Conservation (phyloP, 2,329 filamentous ascomycete genomes). For the Calonectria henricotiae region DNA sequence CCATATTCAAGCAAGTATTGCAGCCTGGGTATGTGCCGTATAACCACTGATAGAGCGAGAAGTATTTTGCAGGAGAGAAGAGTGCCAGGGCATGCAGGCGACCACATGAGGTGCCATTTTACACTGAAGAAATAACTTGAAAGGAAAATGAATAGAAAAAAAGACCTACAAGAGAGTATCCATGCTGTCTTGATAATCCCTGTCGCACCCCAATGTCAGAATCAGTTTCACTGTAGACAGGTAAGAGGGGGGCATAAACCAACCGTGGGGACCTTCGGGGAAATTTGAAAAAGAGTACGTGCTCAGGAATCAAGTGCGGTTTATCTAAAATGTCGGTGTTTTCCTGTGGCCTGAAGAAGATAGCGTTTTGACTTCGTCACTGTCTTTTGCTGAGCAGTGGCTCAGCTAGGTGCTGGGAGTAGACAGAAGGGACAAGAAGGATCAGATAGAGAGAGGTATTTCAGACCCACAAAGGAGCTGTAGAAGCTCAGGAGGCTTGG, state of each 20-base stretch:
- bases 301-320: slow-evolving; percentile 4
- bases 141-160: slow-evolving; percentile 13
- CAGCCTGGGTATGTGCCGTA: neutral
- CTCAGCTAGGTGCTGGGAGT: slow-evolving; percentile 2
- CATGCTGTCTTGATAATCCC: slow-evolving; percentile 60
- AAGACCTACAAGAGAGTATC: slow-evolving; percentile 75
- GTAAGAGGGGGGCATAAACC: slow-evolving; percentile 3
- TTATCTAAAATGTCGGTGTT: slow-evolving; percentile 29
- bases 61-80: neutral
- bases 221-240: slow-evolving; percentile 1
- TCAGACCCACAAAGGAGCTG: neutral
- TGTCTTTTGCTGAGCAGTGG: slow-evolving; percentile 8
- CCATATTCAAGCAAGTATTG: slow-evolving; percentile 2
- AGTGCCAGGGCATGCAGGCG: neutral
- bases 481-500: slow-evolving; percentile 20
- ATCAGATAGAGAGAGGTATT: neutral
- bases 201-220: slow-evolving; percentile 26
- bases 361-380: slow-evolving; percentile 22
- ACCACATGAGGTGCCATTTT: neutral
- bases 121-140: neutral
- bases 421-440: neutral
- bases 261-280: neutral
- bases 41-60: neutral
- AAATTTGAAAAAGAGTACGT: neutral
- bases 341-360: slow-evolving; percentile 27